These are phyloP conservation scores for Clavispora fructus DNA, from an alignment of 805 yeast genomes.

Conservation along the genomic window DNA sequence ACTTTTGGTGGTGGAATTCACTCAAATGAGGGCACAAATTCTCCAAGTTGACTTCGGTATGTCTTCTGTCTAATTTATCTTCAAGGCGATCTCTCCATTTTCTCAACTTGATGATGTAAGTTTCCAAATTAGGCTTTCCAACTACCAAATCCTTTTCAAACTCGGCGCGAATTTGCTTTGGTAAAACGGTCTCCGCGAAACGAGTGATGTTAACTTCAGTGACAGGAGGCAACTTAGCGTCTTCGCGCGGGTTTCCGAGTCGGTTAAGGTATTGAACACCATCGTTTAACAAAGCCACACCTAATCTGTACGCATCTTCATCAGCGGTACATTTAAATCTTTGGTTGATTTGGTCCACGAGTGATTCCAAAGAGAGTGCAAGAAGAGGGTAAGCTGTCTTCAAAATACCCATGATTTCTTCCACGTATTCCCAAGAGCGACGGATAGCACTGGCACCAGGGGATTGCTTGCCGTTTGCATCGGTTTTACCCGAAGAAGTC, in stretches of 20 bases:
- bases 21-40: constrained; percentile 90
- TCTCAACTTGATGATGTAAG: constrained; percentile 75
- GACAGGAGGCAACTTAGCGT: constrained; percentile 81
- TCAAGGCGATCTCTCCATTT: constrained; percentile 92
- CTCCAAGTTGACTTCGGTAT: constrained; percentile 76
- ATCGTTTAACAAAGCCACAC: constrained; percentile 87
- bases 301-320: constrained; percentile 91
- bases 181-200: constrained; percentile 89
- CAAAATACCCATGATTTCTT: constrained; percentile 87
- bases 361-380: constrained; percentile 87
- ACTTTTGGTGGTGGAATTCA: constrained; percentile 96
- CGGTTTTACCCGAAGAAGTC: background rate
- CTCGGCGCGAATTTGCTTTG: constrained; percentile 81
- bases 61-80: constrained; percentile 82
- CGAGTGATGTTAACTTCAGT: constrained; percentile 84
- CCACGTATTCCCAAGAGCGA: constrained; percentile 91
- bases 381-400: constrained; percentile 94
- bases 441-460: constrained; percentile 21
- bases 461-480: background rate
- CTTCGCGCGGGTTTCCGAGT: constrained; percentile 79
- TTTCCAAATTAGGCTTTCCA: constrained; percentile 82
- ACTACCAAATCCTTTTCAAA: constrained; percentile 88
- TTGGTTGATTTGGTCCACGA: constrained; percentile 92
- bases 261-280: constrained; percentile 89
- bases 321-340: constrained; percentile 91